These are phyloP conservation scores for Boletus semigastroideus DNA, from an alignment of 1,284 basidiomycete genomes.

Conservation along the genomic window DNA sequence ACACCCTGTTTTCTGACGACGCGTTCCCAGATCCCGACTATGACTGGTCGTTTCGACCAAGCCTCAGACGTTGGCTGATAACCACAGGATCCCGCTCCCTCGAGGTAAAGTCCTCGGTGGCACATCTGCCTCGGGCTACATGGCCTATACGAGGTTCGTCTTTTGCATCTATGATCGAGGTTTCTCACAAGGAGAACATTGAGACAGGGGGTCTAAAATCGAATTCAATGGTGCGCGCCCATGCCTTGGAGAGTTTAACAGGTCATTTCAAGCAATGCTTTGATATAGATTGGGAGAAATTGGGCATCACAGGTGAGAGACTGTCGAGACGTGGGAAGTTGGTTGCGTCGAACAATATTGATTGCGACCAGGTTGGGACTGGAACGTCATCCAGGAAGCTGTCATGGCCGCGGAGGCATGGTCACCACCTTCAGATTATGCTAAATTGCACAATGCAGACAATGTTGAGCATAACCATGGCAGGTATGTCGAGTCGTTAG, in stretches of 20 bases:
- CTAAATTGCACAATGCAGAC: conserved; percentile 16
- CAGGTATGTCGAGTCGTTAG: conserved; percentile 5
- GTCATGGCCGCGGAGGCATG: conserved; percentile 18
- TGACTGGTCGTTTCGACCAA: conserved; percentile 18
- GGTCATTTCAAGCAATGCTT: not conserved
- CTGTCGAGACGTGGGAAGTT: not conserved
- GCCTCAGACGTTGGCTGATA: conserved; percentile 7
- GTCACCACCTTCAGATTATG: conserved; percentile 14
- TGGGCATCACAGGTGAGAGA: conserved; percentile 17
- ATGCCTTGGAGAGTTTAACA: not conserved
- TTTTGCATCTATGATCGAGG: not conserved
- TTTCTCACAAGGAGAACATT: not conserved
- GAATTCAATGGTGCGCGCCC: conserved; percentile 10
- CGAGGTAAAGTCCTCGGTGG: conserved; percentile 14
- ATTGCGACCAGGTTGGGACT: conserved; percentile 12
- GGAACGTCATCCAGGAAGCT: conserved; percentile 9
- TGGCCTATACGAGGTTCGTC: conserved; percentile 11
- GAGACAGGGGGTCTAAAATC: conserved; percentile 13
- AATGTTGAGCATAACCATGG: conserved; percentile 12
- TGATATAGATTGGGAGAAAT: conserved; percentile 15
- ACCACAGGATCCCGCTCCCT: conserved; percentile 8
- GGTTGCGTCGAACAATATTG: not conserved
- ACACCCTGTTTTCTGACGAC: conserved; percentile 1
- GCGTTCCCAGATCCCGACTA: conserved; percentile 15
- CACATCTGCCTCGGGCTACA: conserved; percentile 13